Conservation (phyloP, 371 early-diverging fungal genomes). For the Mucor irregularis region DNA sequence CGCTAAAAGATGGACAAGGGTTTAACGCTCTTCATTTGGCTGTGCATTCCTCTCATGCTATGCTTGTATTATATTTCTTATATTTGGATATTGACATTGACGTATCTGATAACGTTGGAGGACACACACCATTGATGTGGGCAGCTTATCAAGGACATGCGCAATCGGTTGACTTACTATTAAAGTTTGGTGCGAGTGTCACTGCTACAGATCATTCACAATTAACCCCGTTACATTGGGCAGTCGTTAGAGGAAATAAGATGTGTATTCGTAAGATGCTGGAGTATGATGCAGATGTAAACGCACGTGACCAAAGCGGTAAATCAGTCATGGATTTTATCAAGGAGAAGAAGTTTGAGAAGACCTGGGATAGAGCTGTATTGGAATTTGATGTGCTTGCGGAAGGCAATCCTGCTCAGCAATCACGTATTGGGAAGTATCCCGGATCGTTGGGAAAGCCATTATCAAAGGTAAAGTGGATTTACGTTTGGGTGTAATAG, state of each 20-base stretch:
- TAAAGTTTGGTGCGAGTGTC: slow-evolving; percentile 70
- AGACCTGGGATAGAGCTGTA: slow-evolving; percentile 47
- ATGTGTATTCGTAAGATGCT: slow-evolving; percentile 52
- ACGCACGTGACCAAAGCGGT: slow-evolving; percentile 39
- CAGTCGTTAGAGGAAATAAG: slow-evolving; percentile 53
- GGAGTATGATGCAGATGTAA: slow-evolving; percentile 55
- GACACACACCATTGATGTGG: slow-evolving; percentile 94
- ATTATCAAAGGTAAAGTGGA: slow-evolving; percentile 37
- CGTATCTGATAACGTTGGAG: slow-evolving; percentile 67
- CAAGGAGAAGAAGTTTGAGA: slow-evolving; percentile 39
- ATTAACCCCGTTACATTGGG: slow-evolving; percentile 86
- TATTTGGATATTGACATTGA: slow-evolving; percentile 76
- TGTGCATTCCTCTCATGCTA: slow-evolving; percentile 82
- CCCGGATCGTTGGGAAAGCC: slow-evolving; percentile 38
- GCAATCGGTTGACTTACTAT: slow-evolving; percentile 64
- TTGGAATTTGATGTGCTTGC: slow-evolving; percentile 49
- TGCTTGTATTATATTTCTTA: slow-evolving; percentile 74
- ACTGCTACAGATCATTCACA: slow-evolving; percentile 70
- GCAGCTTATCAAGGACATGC: slow-evolving; percentile 86
- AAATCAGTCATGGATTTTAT: slow-evolving; percentile 56
- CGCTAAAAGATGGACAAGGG: slow-evolving; percentile 79
- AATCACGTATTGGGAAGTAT: slow-evolving; percentile 29
- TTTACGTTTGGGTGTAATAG: no score
- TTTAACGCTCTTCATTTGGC: slow-evolving; percentile 91
- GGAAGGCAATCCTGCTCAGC: slow-evolving; percentile 33